Percentiles rank a stretch among this genome's conserved stretches.
Evolutionary conservation across 2,329 filamentous ascomycete species (phyloP).

Genomic region (Ophiostoma piceae): DNA sequence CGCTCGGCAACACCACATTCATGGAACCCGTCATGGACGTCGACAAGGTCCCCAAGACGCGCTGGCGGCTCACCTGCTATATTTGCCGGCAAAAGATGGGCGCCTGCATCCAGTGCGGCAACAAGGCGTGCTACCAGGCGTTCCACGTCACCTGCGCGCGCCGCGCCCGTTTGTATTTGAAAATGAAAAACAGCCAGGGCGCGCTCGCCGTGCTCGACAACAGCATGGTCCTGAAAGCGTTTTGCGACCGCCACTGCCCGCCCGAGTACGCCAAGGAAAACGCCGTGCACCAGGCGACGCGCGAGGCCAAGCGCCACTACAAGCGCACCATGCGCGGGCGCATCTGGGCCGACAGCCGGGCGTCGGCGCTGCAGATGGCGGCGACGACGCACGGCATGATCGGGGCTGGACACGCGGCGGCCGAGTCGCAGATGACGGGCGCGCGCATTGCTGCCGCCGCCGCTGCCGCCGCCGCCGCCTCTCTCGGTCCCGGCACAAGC

Average conservation of each 20-base stretch:
- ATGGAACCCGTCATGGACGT: constrained; percentile 99
- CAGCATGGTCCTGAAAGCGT: constrained; percentile 80
- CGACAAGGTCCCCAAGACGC: constrained; percentile 89
- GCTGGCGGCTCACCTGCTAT: constrained; percentile 93
- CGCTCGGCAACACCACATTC: constrained; percentile 89
- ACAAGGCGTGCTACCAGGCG: constrained; percentile 93
- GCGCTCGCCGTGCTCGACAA: constrained; percentile 72
- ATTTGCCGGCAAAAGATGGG: constrained; percentile 98
- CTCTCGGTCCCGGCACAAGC: background rate
- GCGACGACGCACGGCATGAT: constrained; percentile 58
- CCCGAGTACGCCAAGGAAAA: constrained; percentile 83
- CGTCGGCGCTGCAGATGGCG: constrained; percentile 74
- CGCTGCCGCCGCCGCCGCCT: constrained; percentile 12
- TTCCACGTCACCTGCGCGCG: constrained; percentile 97
- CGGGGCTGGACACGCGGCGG: constrained; percentile 58
- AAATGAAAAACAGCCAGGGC: constrained; percentile 91
- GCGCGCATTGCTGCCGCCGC: constrained; percentile 73
- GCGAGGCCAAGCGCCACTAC: constrained; percentile 83
- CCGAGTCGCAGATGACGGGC: constrained; percentile 78
- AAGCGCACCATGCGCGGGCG: constrained; percentile 81
- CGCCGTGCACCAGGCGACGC: constrained; percentile 71
- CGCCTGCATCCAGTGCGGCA: constrained; percentile 95
- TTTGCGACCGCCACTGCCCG: constrained; percentile 92
- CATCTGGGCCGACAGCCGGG: constrained; percentile 87
- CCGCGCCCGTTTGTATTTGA: constrained; percentile 78